A percentile compares a stretch with the other conserved stretches of the same genome.
These are phyloP conservation scores for Cicer pinnatifidum DNA, from an alignment of 306 rosid species.

Conservation along the genomic window DNA sequence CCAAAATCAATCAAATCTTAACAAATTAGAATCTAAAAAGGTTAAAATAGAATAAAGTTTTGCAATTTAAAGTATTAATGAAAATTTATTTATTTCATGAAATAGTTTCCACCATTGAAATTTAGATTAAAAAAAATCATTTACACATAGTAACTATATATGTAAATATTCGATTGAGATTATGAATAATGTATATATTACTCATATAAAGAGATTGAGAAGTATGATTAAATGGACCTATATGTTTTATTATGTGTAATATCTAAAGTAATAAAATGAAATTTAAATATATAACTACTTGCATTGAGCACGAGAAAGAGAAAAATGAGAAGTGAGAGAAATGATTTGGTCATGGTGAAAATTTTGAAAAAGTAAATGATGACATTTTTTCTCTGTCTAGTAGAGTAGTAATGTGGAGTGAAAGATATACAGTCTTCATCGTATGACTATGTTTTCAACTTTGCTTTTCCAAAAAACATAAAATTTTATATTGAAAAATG, in stretches of 20 bases:
- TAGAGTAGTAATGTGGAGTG: too few species aligned
- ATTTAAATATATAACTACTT: conserved; percentile 28
- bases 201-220: background rate
- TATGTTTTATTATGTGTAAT: background rate
- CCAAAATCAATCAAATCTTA: background rate
- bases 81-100: too few species aligned
- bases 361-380: background rate
- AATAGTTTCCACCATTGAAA: too few species aligned
- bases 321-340: conserved; percentile 29
- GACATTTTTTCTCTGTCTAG: background rate
- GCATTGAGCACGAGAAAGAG: conserved; percentile 41
- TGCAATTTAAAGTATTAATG: background rate
- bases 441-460: too few species aligned
- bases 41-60: background rate
- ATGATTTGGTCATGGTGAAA: conserved; percentile 46
- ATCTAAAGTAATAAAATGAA: background rate
- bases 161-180: too few species aligned
- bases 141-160: too few species aligned
- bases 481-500: too few species aligned
- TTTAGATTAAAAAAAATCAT: too few species aligned
- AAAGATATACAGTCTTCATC: too few species aligned
- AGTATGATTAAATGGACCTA: too few species aligned
- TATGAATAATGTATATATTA: background rate
- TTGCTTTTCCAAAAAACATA: too few species aligned
- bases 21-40: background rate